Base-by-base conservation (phyloP, 306 rosid genomes). In the Trifolium dubium region DNA sequence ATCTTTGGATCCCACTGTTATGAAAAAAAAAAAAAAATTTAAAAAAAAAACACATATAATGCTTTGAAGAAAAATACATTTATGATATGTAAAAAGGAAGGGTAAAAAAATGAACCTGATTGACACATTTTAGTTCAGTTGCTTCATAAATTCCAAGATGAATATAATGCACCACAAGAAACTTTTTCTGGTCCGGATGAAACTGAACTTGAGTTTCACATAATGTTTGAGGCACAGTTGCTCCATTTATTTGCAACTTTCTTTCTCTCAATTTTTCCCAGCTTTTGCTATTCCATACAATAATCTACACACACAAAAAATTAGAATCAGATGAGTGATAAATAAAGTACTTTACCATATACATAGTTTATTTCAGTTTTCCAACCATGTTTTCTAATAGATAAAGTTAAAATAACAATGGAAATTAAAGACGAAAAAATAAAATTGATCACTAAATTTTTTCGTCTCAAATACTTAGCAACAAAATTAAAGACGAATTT, bases 111-210 rank as follows among this genome's bases (percentile, higher is more conserved):
- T 74, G 4, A 79, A 83, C 89, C 81, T 85, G 75, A 19, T 44
- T 71, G 74, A 78, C 40, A 53, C 75, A 78, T n/a, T 10, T 31
- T 47, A 86, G 77, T 37, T 77, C 78, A 14, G 60, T 31, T 19
- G 71, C 70, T 40, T 83, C 84, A 78, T 83, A 86, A 15, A 75
- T 86, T 72, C 78, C 83, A 66, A 83, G 74, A 60, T 71, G 76
- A 49, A 54, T 63, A n/a, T 63, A 30, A 30, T 79, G 77, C 7
- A 68, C 55, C 10, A 32, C 78, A 11, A 86, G 78, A 74, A 86
- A 77, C n/a, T 74, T 59, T 4, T 12, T 34, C 43, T 62, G 67
- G 17, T 83, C 67, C 2, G 35, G 75, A 10, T 80, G 83, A 63
- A 86, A 75, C 53, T 77, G 66, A 51, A 86, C 51, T 6, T 71